Conservation (phyloP, 2,329 filamentous ascomycete genomes). For the Septoria linicola region DNA sequence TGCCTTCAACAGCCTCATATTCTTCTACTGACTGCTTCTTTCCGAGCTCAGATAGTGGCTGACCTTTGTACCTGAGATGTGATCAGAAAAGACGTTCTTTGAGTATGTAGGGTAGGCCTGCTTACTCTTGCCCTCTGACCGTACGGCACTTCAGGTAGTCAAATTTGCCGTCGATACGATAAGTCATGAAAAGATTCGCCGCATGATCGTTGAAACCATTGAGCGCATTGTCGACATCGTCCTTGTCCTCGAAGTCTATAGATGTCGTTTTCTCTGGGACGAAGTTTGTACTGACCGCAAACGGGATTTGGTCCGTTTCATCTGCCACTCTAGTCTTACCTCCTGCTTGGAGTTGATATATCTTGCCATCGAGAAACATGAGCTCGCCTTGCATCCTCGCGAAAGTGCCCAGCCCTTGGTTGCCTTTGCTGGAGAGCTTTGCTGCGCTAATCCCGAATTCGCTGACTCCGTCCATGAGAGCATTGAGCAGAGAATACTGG, state of each 20-base stretch:
- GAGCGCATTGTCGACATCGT: slow-evolving; percentile 31
- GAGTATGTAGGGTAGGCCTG: no score
- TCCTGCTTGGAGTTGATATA: slow-evolving; percentile 45
- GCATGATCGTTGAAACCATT: slow-evolving; percentile 32
- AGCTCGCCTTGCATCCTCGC: slow-evolving; percentile 47
- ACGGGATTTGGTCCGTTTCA: slow-evolving; percentile 42
- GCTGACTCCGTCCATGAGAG: slow-evolving; percentile 48
- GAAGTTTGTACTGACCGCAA: slow-evolving; percentile 39
- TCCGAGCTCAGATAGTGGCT: slow-evolving; percentile 39
- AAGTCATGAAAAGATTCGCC: slow-evolving; percentile 39
- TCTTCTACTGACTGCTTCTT: slow-evolving; percentile 43
- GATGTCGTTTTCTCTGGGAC: slow-evolving; percentile 31
- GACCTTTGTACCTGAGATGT: slow-evolving; percentile 30
- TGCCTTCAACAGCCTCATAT: slow-evolving; percentile 41
- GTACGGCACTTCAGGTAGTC: slow-evolving; percentile 37
- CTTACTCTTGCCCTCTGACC: slow-evolving; percentile 34
- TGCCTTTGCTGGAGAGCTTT: slow-evolving; percentile 49
- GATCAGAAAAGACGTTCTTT: no score
- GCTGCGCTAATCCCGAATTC: slow-evolving; percentile 50
- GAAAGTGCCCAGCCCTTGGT: slow-evolving; percentile 53
- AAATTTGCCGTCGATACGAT: slow-evolving; percentile 35
- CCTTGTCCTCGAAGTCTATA: slow-evolving; percentile 29
- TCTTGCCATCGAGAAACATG: slow-evolving; percentile 43
- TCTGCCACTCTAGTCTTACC: slow-evolving; percentile 39
- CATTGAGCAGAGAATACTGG: slow-evolving; percentile 47